Evolutionary conservation across 257 asterid species (phyloP).

Genomic region (Penstemon davidsonii): DNA sequence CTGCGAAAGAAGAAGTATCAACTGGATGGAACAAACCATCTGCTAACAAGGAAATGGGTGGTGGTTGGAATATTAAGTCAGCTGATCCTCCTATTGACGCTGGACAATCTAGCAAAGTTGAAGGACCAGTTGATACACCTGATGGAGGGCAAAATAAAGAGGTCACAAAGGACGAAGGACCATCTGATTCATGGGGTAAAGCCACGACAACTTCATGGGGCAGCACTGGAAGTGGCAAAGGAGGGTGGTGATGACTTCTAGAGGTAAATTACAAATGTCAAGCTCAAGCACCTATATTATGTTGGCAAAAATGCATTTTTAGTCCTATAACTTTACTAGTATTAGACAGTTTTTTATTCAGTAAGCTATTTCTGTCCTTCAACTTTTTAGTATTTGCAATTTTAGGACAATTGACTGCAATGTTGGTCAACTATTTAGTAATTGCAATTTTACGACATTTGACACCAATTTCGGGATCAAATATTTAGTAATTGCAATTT

Average conservation of each 20-base stretch:
- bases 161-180: conserved; percentile 23
- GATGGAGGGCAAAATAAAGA: too few species aligned
- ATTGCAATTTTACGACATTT: too few species aligned
- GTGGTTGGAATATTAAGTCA: conserved; percentile 21
- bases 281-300: not conserved
- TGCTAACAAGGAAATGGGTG: not conserved
- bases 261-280: conserved; percentile 34
- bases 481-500: too few species aligned
- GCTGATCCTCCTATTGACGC: too few species aligned
- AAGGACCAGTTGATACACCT: conserved; percentile 25
- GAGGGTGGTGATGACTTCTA: conserved; percentile 61
- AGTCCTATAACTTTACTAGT: not conserved
- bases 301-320: too few species aligned
- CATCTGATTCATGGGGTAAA: conserved; percentile 42
- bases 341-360: not conserved
- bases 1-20: conserved; percentile 16
- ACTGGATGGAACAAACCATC: conserved; percentile 25
- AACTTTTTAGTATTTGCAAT: too few species aligned
- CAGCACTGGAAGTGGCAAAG: conserved; percentile 41
- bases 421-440: too few species aligned
- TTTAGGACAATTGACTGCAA: too few species aligned
- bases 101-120: conserved; percentile 13
- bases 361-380: not conserved
- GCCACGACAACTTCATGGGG: conserved; percentile 40
- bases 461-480: too few species aligned